phyloP scores from a whole-genome alignment of 164 flowering plant species.

The Liriodendron chinense region DNA sequence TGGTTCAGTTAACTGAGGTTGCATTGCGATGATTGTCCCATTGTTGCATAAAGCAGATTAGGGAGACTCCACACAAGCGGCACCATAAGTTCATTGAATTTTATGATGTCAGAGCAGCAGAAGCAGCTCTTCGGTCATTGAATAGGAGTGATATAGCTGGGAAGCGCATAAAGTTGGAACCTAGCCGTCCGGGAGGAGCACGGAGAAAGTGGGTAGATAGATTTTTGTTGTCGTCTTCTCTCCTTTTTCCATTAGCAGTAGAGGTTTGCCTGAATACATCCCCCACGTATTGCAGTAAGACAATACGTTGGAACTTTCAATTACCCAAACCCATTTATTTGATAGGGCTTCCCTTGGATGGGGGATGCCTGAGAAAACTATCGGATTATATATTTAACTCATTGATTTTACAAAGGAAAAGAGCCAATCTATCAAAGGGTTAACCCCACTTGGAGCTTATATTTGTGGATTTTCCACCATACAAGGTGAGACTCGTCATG shows the following conservation, averaged over 20 bases:
- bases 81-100: slow-evolving; percentile 95
- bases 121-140: slow-evolving; percentile 81
- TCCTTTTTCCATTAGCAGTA: no score
- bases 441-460: no score
- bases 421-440: no score
- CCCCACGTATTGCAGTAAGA: neutral
- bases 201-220: slow-evolving; percentile 71
- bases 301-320: neutral
- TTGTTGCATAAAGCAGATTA: slow-evolving; percentile 54
- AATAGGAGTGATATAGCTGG: slow-evolving; percentile 97
- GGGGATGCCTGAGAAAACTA: no score
- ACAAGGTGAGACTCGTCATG: no score
- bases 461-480: no score
- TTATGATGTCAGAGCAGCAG: slow-evolving; percentile 98
- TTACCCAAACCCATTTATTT: no score
- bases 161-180: slow-evolving; percentile 94
- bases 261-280: no score
- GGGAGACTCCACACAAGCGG: slow-evolving; percentile 96
- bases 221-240: neutral
- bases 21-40: slow-evolving; percentile 11
- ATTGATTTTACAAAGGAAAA: no score
- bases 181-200: slow-evolving; percentile 99
- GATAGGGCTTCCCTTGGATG: no score
- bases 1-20: slow-evolving; percentile 7
- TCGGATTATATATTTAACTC: no score